phyloP scores from a whole-genome alignment of 495 filamentous ascomycete genomes.

The Recurvomyces mirabilis region DNA sequence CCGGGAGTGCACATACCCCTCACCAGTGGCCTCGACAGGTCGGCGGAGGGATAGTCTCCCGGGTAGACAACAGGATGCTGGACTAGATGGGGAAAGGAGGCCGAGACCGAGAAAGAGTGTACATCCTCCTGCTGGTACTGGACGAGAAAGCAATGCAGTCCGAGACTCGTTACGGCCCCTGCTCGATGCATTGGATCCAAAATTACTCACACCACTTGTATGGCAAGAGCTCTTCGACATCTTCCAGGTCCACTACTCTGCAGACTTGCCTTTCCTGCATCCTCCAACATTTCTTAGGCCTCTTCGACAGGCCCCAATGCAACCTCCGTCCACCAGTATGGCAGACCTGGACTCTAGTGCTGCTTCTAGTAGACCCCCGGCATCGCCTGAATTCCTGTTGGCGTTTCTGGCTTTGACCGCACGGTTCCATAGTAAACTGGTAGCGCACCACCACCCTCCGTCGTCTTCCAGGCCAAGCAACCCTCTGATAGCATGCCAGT shows the following conservation, averaged over 20 bases:
- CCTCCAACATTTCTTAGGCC: conserved; percentile 59
- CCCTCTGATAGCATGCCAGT: conserved; percentile 61
- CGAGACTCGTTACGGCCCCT: conserved; percentile 15
- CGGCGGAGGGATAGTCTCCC: conserved; percentile 23
- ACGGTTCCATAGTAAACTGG: conserved; percentile 60
- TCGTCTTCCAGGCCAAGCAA: conserved; percentile 41
- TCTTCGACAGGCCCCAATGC: conserved; percentile 36
- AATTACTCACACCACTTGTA: conserved; percentile 37
- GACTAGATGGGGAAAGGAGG: conserved; percentile 9
- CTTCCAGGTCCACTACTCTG: conserved; percentile 72
- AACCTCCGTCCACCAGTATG: conserved; percentile 21
- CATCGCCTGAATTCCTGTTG: conserved; percentile 55
- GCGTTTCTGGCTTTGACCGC: conserved; percentile 71
- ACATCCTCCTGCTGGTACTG: conserved; percentile 7
- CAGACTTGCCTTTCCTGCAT: conserved; percentile 74
- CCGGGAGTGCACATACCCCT: conserved; percentile 65
- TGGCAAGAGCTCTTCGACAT: conserved; percentile 52
- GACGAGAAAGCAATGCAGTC: neutral
- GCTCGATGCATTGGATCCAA: conserved; percentile 23
- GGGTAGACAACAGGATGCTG: conserved; percentile 18
- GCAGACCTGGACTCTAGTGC: conserved; percentile 24
- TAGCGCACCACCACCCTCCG: conserved; percentile 49
- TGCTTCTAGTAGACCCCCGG: conserved; percentile 30
- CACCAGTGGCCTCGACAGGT: conserved; percentile 44
- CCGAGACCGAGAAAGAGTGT: conserved; percentile 11